phyloP scores from a whole-genome alignment of 768 basidiomycete genomes.

The Lentinula guzmanii region DNA sequence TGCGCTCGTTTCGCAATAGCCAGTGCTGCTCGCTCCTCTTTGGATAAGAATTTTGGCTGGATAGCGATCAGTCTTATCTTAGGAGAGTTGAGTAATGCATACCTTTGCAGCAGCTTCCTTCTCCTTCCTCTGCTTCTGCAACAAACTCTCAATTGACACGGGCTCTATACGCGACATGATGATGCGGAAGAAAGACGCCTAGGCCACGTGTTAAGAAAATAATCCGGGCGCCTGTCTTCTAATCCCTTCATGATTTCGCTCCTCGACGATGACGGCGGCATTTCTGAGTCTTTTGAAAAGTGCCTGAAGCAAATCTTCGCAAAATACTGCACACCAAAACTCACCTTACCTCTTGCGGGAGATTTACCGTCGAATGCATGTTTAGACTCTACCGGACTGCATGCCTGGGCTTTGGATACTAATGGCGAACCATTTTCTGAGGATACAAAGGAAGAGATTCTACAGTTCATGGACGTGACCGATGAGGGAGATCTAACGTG shows the following conservation, averaged over 20 bases:
- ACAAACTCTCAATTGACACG: constrained; percentile 80
- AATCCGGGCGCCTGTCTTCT: constrained; percentile 36
- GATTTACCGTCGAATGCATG: constrained; percentile 36
- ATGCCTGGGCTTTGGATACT: constrained; percentile 73
- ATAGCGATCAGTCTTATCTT: constrained; percentile 1
- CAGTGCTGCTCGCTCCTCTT: constrained; percentile 83
- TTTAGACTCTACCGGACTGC: constrained; percentile 55
- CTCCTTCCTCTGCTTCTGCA: constrained; percentile 83
- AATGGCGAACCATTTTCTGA: constrained; percentile 77
- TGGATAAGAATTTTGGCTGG: constrained; percentile 92
- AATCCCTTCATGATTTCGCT: constrained; percentile 40
- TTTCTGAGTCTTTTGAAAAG: constrained; percentile 55
- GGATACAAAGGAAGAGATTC: constrained; percentile 73
- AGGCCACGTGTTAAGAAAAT: constrained; percentile 9
- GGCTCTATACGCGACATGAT: constrained; percentile 61
- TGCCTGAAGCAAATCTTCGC: constrained; percentile 75
- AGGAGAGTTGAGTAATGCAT: background rate
- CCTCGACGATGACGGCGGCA: constrained; percentile 64
- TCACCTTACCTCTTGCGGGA: constrained; percentile 21
- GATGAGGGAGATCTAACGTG: constrained; percentile 71
- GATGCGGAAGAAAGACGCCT: constrained; percentile 8
- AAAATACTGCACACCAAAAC: constrained; percentile 61
- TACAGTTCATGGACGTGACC: constrained; percentile 70
- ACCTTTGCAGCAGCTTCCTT: constrained; percentile 91
- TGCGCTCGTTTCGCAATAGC: constrained; percentile 84